Evolutionary conservation across 495 filamentous ascomycete genomes (phyloP).

Genomic region (Parathielavia appendiculata): DNA sequence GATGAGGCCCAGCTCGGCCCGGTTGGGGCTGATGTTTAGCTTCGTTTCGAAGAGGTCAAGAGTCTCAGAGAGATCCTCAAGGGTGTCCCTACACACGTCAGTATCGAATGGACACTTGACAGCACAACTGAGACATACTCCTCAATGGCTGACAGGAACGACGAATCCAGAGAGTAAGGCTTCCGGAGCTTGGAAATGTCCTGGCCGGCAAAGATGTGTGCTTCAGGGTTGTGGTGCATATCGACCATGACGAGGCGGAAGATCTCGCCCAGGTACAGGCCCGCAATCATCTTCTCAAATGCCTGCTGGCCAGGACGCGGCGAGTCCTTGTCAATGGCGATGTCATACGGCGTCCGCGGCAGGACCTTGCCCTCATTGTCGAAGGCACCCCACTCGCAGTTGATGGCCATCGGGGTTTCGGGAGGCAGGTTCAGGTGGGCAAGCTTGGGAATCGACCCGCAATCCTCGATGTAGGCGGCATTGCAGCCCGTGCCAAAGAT

Average conservation of each 20-base stretch:
- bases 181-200: constrained; percentile 72
- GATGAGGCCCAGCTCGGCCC: constrained; percentile 76
- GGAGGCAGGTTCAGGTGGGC: constrained; percentile 89
- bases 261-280: constrained; percentile 90
- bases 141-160: constrained; percentile 93
- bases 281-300: constrained; percentile 98
- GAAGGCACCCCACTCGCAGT: constrained; percentile 98
- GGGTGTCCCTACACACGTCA: constrained; percentile 63
- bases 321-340: constrained; percentile 85
- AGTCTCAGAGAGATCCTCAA: constrained; percentile 87
- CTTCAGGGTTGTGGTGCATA: constrained; percentile 68
- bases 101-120: neutral
- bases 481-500: constrained; percentile 99
- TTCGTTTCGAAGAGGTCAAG: constrained; percentile 69
- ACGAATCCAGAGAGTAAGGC: constrained; percentile 82
- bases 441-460: constrained; percentile 87
- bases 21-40: constrained; percentile 61
- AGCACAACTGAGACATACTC: constrained; percentile 47
- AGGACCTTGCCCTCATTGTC: constrained; percentile 94
- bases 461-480: constrained; percentile 95
- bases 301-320: constrained; percentile 92
- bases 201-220: constrained; percentile 76
- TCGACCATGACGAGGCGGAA: constrained; percentile 88
- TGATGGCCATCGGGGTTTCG: constrained; percentile 90
- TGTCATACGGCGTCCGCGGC: constrained; percentile 78